A percentile compares a stretch with the other conserved stretches of the same genome.
These are phyloP conservation scores for Xylariaceae sp. DNA, from an alignment of 2,329 filamentous ascomycete genomes.

Conservation along the genomic window DNA sequence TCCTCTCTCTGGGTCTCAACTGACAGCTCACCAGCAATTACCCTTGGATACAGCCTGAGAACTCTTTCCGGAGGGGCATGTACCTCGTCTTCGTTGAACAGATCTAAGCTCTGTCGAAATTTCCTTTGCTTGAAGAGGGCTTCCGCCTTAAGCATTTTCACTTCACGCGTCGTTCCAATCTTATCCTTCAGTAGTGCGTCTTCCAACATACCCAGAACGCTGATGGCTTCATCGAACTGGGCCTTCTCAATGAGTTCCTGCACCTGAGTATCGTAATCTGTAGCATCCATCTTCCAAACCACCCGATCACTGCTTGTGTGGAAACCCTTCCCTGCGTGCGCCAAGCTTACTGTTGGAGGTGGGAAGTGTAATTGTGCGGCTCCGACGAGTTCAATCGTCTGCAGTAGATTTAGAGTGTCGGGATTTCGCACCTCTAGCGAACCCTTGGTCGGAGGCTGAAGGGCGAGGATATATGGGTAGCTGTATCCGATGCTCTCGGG, in stretches of 20 bases:
- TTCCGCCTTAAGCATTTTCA: constrained; percentile 92
- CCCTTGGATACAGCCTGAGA: constrained; percentile 80
- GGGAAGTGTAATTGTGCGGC: constrained; percentile 89
- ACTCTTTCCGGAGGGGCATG: constrained; percentile 89
- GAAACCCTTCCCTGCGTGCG: constrained; percentile 95
- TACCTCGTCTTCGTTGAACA: constrained; percentile 85
- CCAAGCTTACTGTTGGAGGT: constrained; percentile 90
- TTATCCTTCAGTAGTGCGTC: constrained; percentile 90
- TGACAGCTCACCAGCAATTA: constrained; percentile 84
- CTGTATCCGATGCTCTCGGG: constrained; percentile 95
- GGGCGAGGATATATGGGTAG: constrained; percentile 90
- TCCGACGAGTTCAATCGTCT: constrained; percentile 81
- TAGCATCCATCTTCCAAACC: constrained; percentile 95
- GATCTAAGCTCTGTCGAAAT: constrained; percentile 84
- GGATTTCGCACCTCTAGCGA: constrained; percentile 91
- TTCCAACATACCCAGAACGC: constrained; percentile 86
- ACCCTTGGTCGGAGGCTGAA: constrained; percentile 84
- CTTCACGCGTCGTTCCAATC: constrained; percentile 76
- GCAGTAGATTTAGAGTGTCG: constrained; percentile 86
- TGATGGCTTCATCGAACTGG: constrained; percentile 89
- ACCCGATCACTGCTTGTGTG: constrained; percentile 88
- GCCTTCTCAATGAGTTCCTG: constrained; percentile 77
- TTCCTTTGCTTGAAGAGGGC: constrained; percentile 80
- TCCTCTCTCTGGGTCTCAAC: constrained; percentile 56
- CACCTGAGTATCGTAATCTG: constrained; percentile 90